phyloP scores from a whole-genome alignment of 163 green algal genomes.

The Chloromonas sp. region DNA sequence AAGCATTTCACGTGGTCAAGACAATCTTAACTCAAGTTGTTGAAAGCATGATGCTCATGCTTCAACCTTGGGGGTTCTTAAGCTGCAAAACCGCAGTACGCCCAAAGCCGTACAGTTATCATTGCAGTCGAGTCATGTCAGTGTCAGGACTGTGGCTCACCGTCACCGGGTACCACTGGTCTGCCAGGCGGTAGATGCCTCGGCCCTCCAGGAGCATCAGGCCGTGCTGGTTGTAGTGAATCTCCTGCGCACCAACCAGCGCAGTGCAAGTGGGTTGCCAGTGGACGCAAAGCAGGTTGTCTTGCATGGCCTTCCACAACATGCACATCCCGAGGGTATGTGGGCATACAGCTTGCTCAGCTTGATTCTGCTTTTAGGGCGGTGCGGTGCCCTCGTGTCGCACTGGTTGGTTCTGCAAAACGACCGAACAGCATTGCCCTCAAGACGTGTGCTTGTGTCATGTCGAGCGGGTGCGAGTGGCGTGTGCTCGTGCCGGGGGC shows the following conservation, averaged over 20 bases:
- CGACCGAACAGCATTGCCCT: not conserved
- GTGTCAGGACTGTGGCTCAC: not conserved
- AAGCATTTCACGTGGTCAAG: not conserved
- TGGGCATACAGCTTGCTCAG: not conserved
- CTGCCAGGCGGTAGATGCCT: constrained; percentile 90
- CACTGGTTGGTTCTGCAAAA: not conserved
- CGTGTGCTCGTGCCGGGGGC: too few species aligned
- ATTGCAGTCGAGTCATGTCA: not conserved
- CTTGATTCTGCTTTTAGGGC: not conserved
- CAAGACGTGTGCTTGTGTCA: too few species aligned
- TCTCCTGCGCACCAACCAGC: constrained; percentile 44
- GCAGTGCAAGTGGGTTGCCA: not conserved
- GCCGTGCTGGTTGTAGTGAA: constrained; percentile 98
- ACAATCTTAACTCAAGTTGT: not conserved
- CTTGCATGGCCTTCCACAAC: not conserved
- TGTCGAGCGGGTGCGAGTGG: too few species aligned
- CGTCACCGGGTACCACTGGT: constrained; percentile 81
- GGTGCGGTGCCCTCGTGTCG: too few species aligned
- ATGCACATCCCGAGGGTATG: not conserved
- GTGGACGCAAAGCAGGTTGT: not conserved
- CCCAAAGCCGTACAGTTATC: not conserved
- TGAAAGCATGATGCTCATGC: not conserved
- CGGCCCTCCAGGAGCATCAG: constrained; percentile 86
- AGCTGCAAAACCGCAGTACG: not conserved
- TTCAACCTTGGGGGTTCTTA: not conserved